Conservation (phyloP, 2,329 filamentous ascomycete species). For the Cercospora brassicicola region DNA sequence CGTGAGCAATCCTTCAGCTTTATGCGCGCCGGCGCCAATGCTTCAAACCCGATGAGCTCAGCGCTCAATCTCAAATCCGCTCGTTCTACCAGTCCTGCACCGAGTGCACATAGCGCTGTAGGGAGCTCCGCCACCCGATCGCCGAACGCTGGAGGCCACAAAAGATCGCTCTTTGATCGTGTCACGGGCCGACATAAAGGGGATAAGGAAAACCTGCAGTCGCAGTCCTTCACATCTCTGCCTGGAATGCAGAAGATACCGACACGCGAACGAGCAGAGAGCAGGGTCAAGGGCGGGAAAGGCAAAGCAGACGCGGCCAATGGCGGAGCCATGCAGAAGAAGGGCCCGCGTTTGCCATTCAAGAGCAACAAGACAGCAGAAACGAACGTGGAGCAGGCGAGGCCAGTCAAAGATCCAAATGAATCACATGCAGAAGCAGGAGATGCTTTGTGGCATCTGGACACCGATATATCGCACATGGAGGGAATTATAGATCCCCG, state of each 20-base stretch:
- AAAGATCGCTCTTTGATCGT: conserved; percentile 56
- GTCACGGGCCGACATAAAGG: conserved; percentile 54
- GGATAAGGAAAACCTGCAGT: conserved; percentile 45
- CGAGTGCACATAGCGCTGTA: conserved; percentile 66
- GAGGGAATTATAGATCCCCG: conserved; percentile 73
- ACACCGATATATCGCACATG: conserved; percentile 88
- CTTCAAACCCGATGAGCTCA: conserved; percentile 49
- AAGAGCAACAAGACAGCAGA: conserved; percentile 49
- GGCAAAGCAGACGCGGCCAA: conserved; percentile 28
- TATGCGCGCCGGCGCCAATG: conserved; percentile 54
- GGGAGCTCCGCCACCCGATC: conserved; percentile 56
- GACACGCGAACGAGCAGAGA: conserved; percentile 29
- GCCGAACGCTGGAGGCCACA: conserved; percentile 51
- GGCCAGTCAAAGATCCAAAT: conserved; percentile 49
- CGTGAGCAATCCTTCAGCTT: conserved; percentile 69
- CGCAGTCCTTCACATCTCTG: conserved; percentile 43
- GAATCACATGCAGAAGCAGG: conserved; percentile 32
- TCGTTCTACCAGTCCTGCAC: conserved; percentile 78
- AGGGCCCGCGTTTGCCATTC: conserved; percentile 54
- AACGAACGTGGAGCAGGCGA: conserved; percentile 44
- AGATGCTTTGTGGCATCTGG: conserved; percentile 68
- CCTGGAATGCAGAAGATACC: conserved; percentile 41
- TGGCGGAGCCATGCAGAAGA: conserved; percentile 29
- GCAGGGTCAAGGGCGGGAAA: conserved; percentile 26
- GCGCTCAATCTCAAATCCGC: conserved; percentile 53